Evolutionary conservation across 345 rosid genomes (phyloP).

Genomic region (Melastoma malabathricum): DNA sequence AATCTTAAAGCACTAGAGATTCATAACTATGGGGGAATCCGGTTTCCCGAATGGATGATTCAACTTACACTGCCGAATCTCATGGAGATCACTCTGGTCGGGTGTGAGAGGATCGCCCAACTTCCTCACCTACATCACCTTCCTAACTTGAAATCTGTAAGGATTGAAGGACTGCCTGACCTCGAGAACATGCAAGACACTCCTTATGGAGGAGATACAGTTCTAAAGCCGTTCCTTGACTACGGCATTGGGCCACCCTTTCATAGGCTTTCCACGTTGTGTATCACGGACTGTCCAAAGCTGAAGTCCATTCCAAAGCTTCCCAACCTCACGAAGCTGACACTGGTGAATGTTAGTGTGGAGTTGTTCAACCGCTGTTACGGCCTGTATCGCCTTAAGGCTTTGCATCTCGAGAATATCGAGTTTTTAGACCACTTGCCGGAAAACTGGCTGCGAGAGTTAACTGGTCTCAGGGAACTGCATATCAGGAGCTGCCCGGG

Average conservation of each 20-base stretch:
- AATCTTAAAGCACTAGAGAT: constrained; percentile 10
- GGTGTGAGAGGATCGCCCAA: constrained; percentile 6
- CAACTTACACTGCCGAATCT: constrained; percentile 8
- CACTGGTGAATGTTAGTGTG: background rate
- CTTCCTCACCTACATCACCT: constrained; percentile 18
- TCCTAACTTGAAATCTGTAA: constrained; percentile 10
- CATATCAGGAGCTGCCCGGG: constrained; percentile 7
- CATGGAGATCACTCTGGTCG: constrained; percentile 3
- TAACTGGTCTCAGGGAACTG: constrained; percentile 7
- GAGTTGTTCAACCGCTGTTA: constrained; percentile 9
- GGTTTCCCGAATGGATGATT: constrained; percentile 13
- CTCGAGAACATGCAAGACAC: constrained; percentile 6
- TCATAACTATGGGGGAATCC: constrained; percentile 5
- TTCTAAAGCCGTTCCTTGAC: no score
- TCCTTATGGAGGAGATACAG: constrained; percentile 3
- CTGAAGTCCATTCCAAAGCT: background rate
- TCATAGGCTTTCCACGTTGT: background rate
- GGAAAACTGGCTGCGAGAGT: background rate
- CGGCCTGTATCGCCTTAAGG: constrained; percentile 14
- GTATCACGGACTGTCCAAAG: background rate
- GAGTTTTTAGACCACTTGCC: constrained; percentile 9
- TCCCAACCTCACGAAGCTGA: background rate
- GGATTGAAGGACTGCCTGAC: constrained; percentile 9
- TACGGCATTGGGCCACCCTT: background rate
- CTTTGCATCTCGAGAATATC: background rate